These are phyloP conservation scores for Sinapis alba DNA, from an alignment of 441 rosid species.

Conservation along the genomic window DNA sequence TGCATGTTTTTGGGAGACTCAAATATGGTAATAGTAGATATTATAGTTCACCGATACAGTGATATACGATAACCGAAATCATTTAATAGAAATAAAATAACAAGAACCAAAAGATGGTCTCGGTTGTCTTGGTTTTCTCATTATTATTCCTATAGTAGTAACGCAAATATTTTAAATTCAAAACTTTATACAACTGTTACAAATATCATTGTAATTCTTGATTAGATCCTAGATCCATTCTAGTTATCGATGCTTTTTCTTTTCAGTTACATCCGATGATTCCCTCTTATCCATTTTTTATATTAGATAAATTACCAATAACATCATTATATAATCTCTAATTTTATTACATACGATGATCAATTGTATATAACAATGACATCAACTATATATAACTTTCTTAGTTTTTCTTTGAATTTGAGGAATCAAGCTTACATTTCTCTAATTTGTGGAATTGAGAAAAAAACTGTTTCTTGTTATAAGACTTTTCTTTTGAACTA, in stretches of 20 bases:
- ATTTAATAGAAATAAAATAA: background rate
- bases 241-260: slow-evolving; percentile 30
- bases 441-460: no score
- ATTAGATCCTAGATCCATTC: slow-evolving; percentile 39
- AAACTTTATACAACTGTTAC: background rate
- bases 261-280: background rate
- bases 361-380: no score
- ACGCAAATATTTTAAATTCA: slow-evolving; percentile 15
- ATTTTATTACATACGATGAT: no score
- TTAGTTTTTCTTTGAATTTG: no score
- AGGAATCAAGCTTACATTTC: no score
- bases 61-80: background rate
- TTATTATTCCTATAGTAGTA: slow-evolving; percentile 3
- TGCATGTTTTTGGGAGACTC: background rate
- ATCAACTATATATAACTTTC: no score
- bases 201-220: slow-evolving; percentile 2
- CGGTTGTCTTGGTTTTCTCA: slow-evolving; percentile 11
- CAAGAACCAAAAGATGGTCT: background rate
- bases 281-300: no score
- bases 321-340: no score
- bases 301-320: no score
- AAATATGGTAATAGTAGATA: background rate
- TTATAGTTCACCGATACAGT: background rate
- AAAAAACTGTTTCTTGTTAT: no score
- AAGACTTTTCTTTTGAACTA: no score